Evolutionary conservation across 805 yeast species (phyloP).

Genomic region (Candida andamanensis): DNA sequence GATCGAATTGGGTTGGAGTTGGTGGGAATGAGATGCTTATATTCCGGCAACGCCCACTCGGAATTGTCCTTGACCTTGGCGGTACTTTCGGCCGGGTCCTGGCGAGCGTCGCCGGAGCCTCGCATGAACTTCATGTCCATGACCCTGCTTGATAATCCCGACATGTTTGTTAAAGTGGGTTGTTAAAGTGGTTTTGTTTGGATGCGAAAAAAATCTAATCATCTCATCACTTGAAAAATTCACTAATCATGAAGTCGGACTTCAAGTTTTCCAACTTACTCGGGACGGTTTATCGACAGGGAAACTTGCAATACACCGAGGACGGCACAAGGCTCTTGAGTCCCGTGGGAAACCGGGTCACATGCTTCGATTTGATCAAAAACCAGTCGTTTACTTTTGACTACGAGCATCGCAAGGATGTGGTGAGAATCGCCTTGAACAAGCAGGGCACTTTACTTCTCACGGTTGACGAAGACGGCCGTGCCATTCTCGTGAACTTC

Average conservation of each 20-base stretch:
- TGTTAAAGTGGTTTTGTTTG: too few relatives aligned
- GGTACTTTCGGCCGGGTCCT: constrained; percentile 20
- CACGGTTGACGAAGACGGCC: constrained; percentile 85
- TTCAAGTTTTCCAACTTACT: constrained; percentile 80
- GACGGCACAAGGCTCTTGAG: constrained; percentile 82
- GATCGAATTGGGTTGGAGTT: constrained; percentile 19
- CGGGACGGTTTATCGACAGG: constrained; percentile 93
- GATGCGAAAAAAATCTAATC: too few relatives aligned
- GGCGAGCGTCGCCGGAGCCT: constrained; percentile 28
- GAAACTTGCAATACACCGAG: constrained; percentile 79
- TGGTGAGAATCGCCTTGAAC: constrained; percentile 75
- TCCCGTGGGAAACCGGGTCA: constrained; percentile 92
- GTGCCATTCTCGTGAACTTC: constrained; percentile 88
- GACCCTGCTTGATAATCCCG: constrained; percentile 56
- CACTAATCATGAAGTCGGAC: constrained; percentile 71
- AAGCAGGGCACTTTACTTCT: constrained; percentile 74
- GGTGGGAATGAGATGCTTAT: constrained; percentile 33
- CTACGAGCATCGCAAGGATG: constrained; percentile 87
- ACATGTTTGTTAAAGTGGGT: constrained; percentile 13
- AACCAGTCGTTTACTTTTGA: constrained; percentile 84
- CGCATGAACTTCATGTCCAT: constrained; percentile 74
- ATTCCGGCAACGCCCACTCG: too few relatives aligned
- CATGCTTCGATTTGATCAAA: constrained; percentile 80
- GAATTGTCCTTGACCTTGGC: constrained; percentile 44
- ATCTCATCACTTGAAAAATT: constrained; percentile 10